phyloP scores from a whole-genome alignment of 2,329 filamentous ascomycete genomes.

The Chlorencoelia australis region DNA sequence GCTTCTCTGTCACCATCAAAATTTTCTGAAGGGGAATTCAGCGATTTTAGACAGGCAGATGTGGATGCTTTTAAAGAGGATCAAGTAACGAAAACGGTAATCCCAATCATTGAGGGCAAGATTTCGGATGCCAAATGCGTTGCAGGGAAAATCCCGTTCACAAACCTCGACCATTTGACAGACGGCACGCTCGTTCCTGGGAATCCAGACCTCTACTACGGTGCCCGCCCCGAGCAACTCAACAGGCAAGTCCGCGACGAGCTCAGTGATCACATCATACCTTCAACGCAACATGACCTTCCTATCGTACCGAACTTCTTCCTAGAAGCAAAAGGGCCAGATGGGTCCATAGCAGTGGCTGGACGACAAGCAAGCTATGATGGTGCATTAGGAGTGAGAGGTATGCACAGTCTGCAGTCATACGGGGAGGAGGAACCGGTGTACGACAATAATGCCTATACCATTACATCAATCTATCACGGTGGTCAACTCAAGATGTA shows the following conservation, averaged over 20 bases:
- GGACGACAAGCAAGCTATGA: slow-evolving; percentile 29
- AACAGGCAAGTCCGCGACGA: slow-evolving; percentile 16
- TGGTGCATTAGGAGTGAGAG: too few relatives aligned
- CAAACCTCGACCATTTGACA: slow-evolving; percentile 29
- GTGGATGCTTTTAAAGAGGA: slow-evolving; percentile 1
- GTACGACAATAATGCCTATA: too few relatives aligned
- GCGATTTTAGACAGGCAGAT: slow-evolving; percentile 20
- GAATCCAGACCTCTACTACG: too few relatives aligned
- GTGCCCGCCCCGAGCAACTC: too few relatives aligned
- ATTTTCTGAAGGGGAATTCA: slow-evolving; percentile 25
- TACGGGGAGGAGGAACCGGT: not conserved
- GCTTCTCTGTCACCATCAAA: slow-evolving; percentile 29
- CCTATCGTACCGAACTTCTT: too few relatives aligned
- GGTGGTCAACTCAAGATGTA: not conserved
- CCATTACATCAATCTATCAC: too few relatives aligned
- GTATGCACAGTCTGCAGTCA: too few relatives aligned
- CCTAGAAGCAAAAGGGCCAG: slow-evolving; percentile 30
- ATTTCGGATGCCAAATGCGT: slow-evolving; percentile 23
- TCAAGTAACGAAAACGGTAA: slow-evolving; percentile 4
- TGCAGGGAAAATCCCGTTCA: slow-evolving; percentile 24
- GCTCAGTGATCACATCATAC: slow-evolving; percentile 25
- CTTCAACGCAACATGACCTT: slow-evolving; percentile 31
- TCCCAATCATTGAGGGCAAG: slow-evolving; percentile 30
- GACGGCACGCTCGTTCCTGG: slow-evolving; percentile 23
- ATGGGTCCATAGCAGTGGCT: slow-evolving; percentile 25